Evolutionary conservation across 768 basidiomycete species (phyloP).

Genomic region (Suillus weaverae): DNA sequence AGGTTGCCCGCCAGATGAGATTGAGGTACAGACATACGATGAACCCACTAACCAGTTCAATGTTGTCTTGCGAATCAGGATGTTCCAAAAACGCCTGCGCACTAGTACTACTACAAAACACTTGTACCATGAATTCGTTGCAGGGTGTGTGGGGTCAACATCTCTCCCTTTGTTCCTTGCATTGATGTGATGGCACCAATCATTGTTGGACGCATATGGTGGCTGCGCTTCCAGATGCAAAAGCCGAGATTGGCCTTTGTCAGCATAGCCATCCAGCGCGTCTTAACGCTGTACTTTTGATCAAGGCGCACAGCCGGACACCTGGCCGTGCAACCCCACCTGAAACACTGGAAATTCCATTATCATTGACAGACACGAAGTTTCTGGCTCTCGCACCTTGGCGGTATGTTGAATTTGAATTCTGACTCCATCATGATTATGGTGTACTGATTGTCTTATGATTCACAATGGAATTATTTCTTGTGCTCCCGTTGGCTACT

Average conservation of each 20-base stretch:
- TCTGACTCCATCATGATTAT: background rate
- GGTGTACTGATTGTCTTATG: background rate
- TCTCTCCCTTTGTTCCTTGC: background rate
- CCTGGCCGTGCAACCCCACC: background rate
- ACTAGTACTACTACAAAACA: no score
- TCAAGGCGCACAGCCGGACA: no score
- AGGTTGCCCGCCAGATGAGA: background rate
- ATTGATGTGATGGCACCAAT: background rate
- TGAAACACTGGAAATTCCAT: background rate
- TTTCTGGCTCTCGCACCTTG: background rate
- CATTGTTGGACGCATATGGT: background rate
- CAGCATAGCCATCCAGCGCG: background rate
- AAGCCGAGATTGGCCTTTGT: background rate
- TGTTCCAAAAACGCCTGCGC: background rate
- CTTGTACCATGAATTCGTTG: background rate
- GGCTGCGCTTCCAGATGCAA: background rate
- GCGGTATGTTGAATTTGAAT: background rate
- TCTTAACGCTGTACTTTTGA: no score
- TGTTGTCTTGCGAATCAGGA: background rate
- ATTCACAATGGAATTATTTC: background rate
- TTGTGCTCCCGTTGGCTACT: background rate
- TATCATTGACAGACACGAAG: background rate
- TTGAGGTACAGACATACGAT: background rate
- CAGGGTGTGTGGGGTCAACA: constrained; percentile 22
- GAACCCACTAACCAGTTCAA: background rate